Percentiles rank a stretch among this genome's conserved stretches.
Conservation (phyloP, 176 grass and related monocot genomes). For the Juncus inflexus region DNA sequence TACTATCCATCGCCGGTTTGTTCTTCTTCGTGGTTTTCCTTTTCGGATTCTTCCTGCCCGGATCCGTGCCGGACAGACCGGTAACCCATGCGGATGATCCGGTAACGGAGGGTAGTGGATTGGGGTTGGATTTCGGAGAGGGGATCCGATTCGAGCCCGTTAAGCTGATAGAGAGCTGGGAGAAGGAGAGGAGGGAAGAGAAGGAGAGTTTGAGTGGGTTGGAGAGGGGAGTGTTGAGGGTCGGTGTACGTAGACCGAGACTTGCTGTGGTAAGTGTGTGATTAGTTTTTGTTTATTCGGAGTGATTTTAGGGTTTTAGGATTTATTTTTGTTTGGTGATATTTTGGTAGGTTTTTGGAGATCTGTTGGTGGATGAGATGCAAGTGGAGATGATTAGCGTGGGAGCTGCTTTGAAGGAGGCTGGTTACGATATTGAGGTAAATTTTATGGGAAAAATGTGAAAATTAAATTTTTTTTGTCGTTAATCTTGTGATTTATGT, state of each 20-base stretch:
- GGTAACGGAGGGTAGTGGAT: neutral
- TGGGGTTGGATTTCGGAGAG: slow-evolving; percentile 42
- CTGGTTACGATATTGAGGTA: slow-evolving; percentile 93
- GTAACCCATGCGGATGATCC: neutral
- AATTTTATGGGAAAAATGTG: neutral
- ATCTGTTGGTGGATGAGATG: slow-evolving; percentile 64
- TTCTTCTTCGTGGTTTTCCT: slow-evolving; percentile 88
- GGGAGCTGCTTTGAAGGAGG: slow-evolving; percentile 64
- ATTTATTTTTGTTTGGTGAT: slow-evolving; percentile 9
- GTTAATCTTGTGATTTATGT: slow-evolving; percentile 16
- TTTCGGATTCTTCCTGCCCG: slow-evolving; percentile 53
- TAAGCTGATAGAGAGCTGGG: slow-evolving; percentile 70
- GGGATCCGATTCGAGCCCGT: slow-evolving; percentile 57
- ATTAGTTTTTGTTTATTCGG: slow-evolving; percentile 2
- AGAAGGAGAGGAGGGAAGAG: slow-evolving; percentile 48
- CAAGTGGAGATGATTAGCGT: slow-evolving; percentile 90
- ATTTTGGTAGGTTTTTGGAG: slow-evolving; percentile 53
- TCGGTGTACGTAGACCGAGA: slow-evolving; percentile 54
- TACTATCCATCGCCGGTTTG: slow-evolving; percentile 48
- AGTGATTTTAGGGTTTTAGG: slow-evolving; percentile 25
- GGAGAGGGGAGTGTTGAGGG: slow-evolving; percentile 39
- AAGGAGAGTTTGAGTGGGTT: slow-evolving; percentile 43
- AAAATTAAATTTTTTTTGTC: slow-evolving; percentile 4
- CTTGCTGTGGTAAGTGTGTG: slow-evolving; percentile 63
- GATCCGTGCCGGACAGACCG: slow-evolving; percentile 30